Evolutionary conservation across 1,139 yeast species (phyloP).

Genomic region (Hyphopichia fennica): DNA sequence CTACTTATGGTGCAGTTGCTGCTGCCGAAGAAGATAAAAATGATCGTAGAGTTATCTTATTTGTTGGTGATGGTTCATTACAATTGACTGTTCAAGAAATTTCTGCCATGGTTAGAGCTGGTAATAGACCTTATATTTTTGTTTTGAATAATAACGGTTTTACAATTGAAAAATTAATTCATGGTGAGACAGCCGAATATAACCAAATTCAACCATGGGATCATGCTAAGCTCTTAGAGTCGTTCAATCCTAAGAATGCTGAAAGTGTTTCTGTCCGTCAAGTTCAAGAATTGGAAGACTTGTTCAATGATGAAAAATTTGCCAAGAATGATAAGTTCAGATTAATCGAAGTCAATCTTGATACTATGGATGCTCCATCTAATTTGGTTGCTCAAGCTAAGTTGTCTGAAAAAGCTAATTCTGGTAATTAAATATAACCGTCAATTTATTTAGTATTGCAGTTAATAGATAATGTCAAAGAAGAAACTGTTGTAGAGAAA

Average conservation of each 20-base stretch:
- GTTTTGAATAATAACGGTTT: slow-evolving; percentile 42
- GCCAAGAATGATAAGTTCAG: slow-evolving; percentile 19
- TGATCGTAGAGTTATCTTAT: slow-evolving; percentile 31
- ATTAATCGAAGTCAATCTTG: slow-evolving; percentile 25
- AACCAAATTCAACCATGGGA: slow-evolving; percentile 44
- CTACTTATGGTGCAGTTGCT: slow-evolving; percentile 30
- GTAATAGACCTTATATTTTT: slow-evolving; percentile 33
- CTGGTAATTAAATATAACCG: slow-evolving; percentile 8
- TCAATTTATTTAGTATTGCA: too few species aligned
- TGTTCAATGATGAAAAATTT: slow-evolving; percentile 18
- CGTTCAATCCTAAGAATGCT: slow-evolving; percentile 26
- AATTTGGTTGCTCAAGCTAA: slow-evolving; percentile 17
- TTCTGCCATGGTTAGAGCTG: slow-evolving; percentile 35
- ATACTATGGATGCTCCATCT: slow-evolving; percentile 26
- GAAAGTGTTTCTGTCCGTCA: slow-evolving; percentile 18
- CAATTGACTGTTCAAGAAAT: slow-evolving; percentile 46
- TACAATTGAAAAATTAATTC: slow-evolving; percentile 41
- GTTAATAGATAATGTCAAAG: too few species aligned
- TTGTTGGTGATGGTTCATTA: slow-evolving; percentile 45
- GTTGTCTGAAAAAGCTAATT: slow-evolving; percentile 11
- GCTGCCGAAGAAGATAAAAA: slow-evolving; percentile 39
- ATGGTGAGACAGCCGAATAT: slow-evolving; percentile 35
- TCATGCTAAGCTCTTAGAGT: slow-evolving; percentile 28
- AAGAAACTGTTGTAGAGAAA: too few species aligned
- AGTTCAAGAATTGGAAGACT: slow-evolving; percentile 19